phyloP scores from a whole-genome alignment of 306 rosid genomes.

The Prunus mume region DNA sequence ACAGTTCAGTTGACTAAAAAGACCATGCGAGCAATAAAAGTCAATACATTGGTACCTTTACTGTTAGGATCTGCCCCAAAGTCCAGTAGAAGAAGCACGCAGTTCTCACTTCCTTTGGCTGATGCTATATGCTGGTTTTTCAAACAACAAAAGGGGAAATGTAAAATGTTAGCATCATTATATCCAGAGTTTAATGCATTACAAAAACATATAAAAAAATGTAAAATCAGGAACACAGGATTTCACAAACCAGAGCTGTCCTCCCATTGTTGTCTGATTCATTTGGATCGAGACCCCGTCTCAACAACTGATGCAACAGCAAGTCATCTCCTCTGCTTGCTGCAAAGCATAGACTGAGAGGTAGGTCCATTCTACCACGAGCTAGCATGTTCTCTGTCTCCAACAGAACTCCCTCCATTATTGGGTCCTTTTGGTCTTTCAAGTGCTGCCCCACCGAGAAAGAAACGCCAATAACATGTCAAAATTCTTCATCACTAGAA shows the following conservation, averaged over 20 bases:
- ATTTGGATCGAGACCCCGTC: constrained; percentile 69
- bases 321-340: constrained; percentile 77
- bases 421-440: constrained; percentile 65
- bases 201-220: background rate
- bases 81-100: constrained; percentile 69
- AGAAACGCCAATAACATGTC: constrained; percentile 1
- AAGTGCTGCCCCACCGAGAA: constrained; percentile 58
- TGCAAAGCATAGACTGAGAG: constrained; percentile 83
- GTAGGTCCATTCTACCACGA: constrained; percentile 79
- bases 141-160: background rate
- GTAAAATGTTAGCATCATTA: background rate
- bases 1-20: background rate
- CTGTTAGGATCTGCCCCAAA: constrained; percentile 67
- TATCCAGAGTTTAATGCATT: background rate
- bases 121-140: constrained; percentile 75
- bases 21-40: background rate
- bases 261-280: constrained; percentile 76
- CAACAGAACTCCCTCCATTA: constrained; percentile 73
- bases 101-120: constrained; percentile 63
- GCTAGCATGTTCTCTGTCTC: constrained; percentile 89
- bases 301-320: constrained; percentile 71
- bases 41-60: constrained; percentile 52
- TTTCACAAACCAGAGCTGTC: constrained; percentile 70
- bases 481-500: background rate
- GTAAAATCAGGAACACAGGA: background rate